Base-by-base conservation (phyloP, 768 basidiomycete species). In the Naganishia vaughanmartiniae region DNA sequence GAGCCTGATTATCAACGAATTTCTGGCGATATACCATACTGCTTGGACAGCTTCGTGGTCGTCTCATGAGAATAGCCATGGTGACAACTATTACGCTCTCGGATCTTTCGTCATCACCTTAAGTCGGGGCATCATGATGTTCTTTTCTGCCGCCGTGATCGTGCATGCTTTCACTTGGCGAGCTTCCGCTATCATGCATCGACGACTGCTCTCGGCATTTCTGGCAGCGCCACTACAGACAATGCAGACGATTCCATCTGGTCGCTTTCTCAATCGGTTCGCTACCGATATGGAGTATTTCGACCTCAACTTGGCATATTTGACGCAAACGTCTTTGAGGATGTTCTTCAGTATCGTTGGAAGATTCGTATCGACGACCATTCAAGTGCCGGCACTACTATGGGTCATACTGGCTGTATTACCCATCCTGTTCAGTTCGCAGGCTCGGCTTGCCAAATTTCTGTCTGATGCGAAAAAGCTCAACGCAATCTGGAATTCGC, bases 381-480 rank as follows among this genome's bases (percentile, higher is more conserved):
- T 39, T 10, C 34, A 60, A 42, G 31, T 60, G 4, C 58, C 58
- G 11, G 75, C 5, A 53, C 79, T 28, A 24, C 72, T 51, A 79
- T 80, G 36, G 80, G 76, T 55, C 68, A 83, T 0, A 1, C 85
- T 17, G 87, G 86, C 7, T 81, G 79, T 19, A 82, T 7, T 60
- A 11, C 58, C 58, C 7, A 28, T 60, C 15, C 36, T 60, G 7
- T 60, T 39, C 39, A 39, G 39, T 36, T 60, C 42, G 21, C 58
- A 60, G 28, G 11, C 34, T 15, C 58, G 81, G 72, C 74, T 85
- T 28, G 85, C 85, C 28, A 82, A 84, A 46, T 76, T 87, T 14
- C 87, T 74, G 10, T 78, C 75, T 60, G 75, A 76, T 53, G 77
- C 78, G 26, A 76, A 75, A 46, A 72, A 42, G 36, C 34, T 60